Evolutionary conservation across 1,284 basidiomycete genomes (phyloP), one percentile per base, ranked within the genome.

Genomic region (Cystobasidiaceae sp.): DNA sequence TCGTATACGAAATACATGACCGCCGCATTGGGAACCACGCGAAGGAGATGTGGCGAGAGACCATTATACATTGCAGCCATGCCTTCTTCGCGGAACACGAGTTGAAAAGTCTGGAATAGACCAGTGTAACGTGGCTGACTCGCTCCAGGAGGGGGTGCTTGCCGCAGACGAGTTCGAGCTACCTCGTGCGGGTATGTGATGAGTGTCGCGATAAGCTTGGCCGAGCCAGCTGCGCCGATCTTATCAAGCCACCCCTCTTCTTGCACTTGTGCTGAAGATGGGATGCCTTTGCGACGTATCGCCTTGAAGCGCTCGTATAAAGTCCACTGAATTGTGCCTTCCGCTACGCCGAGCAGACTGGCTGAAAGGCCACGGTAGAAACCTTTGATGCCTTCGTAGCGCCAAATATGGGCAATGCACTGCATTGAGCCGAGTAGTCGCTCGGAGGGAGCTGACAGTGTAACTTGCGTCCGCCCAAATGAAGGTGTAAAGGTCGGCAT

Each of bases 101-200:
- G 82, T 33, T 83, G 84, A 58, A 98, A 79, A 0, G 94, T 97
- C 75, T 96, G 92, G 56, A 82, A 59, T 19, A 99, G 82, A 4
- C 92, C 90, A 0, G 84, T 87, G 79, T 99, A 99, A 75, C 90
- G 93, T 1, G 73, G 69, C 3, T 68, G 43, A 7, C 17, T 49
- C 21, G 75, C 70, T 2, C 78, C 78, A 56, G 86, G 74, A 1
- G 90, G 90, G 7, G 74, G 71, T 23, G 76, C 73, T 78, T 98
- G 94, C 68, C 94, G 83, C 54, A 98, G 80, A 45, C 94, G 85
- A 37, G 94, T 98, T 32, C 94, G 86, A 34, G 98, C 79, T 3
- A 97, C 93, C 82, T 97, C 93, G 74, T 97, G 93, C 44, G 93
- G 93, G 79, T 97, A 97, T 1, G 93, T 97, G 73, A 97, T 90